Conservation (phyloP, 73 alveolate genomes). For the Stentor coeruleus region DNA sequence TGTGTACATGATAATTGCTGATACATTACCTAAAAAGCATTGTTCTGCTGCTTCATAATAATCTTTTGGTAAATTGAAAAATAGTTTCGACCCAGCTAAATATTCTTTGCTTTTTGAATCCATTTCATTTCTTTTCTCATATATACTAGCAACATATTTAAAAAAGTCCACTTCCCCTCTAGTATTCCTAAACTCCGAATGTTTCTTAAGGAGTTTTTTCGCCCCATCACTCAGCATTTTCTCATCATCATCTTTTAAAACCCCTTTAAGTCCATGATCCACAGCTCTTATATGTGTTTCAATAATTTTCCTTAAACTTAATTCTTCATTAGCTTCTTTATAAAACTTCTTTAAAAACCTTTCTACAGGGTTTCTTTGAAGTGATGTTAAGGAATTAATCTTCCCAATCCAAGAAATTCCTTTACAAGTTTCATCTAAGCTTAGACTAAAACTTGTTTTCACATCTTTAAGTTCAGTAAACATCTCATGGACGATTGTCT, state of each 20-base stretch:
- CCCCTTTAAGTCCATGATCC: conserved; percentile 13
- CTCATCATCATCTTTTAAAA: background rate
- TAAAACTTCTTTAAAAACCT: background rate
- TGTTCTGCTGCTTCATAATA: conserved; percentile 22
- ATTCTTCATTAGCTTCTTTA: background rate
- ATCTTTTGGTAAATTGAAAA: background rate
- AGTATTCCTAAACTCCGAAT: background rate
- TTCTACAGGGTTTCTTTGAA: conserved; percentile 18
- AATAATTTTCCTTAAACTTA: background rate
- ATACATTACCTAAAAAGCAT: background rate
- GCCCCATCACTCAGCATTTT: background rate
- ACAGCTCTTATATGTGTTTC: background rate
- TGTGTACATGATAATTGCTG: background rate
- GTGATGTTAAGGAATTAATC: background rate
- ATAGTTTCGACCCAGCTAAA: background rate
- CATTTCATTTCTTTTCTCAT: background rate
- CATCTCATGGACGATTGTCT: background rate
- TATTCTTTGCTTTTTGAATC: background rate
- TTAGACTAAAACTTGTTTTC: background rate
- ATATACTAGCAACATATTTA: background rate
- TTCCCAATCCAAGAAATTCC: conserved; percentile 5
- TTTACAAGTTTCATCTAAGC: background rate
- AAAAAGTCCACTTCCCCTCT: conserved; percentile 15
- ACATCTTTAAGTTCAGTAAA: background rate
- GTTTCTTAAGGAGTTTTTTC: background rate